Evolutionary conservation across 1,284 basidiomycete species (phyloP).

Genomic region (Ceratorhiza oryzae-sativae): DNA sequence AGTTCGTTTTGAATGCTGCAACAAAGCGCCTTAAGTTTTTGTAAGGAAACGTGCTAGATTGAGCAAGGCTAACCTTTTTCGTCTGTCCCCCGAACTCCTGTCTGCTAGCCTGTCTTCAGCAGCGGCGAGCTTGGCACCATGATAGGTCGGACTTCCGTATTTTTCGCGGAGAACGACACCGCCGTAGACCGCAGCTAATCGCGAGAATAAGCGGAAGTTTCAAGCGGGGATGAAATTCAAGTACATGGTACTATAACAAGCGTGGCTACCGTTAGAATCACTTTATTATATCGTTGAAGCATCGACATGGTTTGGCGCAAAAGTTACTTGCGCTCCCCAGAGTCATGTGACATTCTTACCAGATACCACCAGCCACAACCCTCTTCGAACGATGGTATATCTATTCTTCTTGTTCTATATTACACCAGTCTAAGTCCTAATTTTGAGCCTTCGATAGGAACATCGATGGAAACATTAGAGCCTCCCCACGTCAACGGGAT

Average conservation of each 20-base stretch:
- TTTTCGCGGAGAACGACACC: conserved; percentile 28
- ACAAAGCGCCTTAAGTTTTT: too few relatives aligned
- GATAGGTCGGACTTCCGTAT: conserved; percentile 2
- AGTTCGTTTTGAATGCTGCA: conserved; percentile 24
- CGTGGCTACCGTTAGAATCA: conserved; percentile 8
- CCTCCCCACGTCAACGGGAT: conserved; percentile 1
- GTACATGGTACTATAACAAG: conserved; percentile 22
- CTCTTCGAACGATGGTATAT: conserved; percentile 2
- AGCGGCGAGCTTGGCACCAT: not conserved
- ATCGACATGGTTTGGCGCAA: conserved; percentile 8
- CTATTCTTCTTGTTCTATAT: not conserved
- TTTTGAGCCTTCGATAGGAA: conserved; percentile 32
- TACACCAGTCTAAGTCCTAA: conserved; percentile 32
- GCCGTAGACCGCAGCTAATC: conserved; percentile 27
- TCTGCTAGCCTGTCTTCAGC: not conserved
- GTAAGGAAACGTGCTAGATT: too few relatives aligned
- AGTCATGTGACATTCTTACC: conserved; percentile 2
- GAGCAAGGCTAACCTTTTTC: not conserved
- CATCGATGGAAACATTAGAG: not conserved
- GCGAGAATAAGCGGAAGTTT: not conserved
- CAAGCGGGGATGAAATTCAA: not conserved
- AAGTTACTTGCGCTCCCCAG: not conserved
- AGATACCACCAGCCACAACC: not conserved
- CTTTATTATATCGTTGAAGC: conserved; percentile 24
- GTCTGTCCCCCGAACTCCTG: not conserved